These are phyloP conservation scores for Aureobasidium sp. DNA, from an alignment of 2,329 filamentous ascomycete genomes.

Conservation along the genomic window DNA sequence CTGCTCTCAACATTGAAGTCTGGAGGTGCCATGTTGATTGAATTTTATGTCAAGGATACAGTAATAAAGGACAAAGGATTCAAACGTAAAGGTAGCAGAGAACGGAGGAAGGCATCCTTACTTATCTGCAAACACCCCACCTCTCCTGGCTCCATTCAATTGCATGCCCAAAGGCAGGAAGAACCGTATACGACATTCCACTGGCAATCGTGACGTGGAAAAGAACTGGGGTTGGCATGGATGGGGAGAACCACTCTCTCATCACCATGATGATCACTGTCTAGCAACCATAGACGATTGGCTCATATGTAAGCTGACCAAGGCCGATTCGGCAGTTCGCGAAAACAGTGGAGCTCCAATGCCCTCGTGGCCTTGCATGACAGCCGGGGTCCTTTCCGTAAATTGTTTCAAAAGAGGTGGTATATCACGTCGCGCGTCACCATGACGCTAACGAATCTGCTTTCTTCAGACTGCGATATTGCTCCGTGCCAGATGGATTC, in stretches of 20 bases:
- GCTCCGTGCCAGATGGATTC: not conserved
- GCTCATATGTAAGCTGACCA: conserved; percentile 14
- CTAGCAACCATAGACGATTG: too few relatives aligned
- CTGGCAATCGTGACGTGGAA: conserved; percentile 10
- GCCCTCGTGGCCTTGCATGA: too few relatives aligned
- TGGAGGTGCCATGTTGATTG: not conserved
- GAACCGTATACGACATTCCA: not conserved
- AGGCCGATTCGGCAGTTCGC: conserved; percentile 1
- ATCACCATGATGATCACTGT: too few relatives aligned
- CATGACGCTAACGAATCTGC: not conserved
- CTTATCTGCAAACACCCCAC: too few relatives aligned
- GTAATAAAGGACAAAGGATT: not conserved
- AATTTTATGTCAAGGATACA: not conserved
- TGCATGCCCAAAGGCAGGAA: too few relatives aligned
- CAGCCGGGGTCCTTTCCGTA: not conserved
- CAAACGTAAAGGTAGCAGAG: not conserved
- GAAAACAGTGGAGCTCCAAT: too few relatives aligned
- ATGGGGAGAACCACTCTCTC: too few relatives aligned
- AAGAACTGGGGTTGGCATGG: not conserved
- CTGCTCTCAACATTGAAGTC: not conserved
- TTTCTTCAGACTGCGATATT: not conserved
- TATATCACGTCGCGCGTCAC: not conserved
- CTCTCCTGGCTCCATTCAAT: too few relatives aligned
- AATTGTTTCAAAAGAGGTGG: not conserved
- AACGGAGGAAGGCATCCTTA: too few relatives aligned